These are phyloP conservation scores for Pseudogymnoascus sp. DNA, from an alignment of 2,329 filamentous ascomycete species.

Conservation along the genomic window DNA sequence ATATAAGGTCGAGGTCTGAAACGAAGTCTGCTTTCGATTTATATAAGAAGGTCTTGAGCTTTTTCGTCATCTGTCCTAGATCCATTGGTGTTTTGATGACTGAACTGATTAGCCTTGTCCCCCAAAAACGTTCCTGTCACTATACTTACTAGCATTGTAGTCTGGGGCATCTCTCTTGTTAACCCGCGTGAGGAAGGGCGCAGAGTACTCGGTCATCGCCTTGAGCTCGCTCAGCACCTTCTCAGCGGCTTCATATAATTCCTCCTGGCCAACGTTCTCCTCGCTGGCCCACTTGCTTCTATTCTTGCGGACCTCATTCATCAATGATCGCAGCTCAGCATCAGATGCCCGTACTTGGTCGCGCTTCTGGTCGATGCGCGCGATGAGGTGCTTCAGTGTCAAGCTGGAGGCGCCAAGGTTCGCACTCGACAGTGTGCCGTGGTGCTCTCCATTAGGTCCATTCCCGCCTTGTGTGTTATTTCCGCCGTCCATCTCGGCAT, in stretches of 20 bases:
- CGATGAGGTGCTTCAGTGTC: slow-evolving; percentile 93
- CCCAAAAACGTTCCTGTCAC: slow-evolving; percentile 8
- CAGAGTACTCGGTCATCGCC: slow-evolving; percentile 93
- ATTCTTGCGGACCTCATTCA: slow-evolving; percentile 97
- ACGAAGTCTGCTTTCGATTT: slow-evolving; percentile 94
- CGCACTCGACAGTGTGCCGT: slow-evolving; percentile 84
- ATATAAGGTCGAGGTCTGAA: slow-evolving; percentile 85
- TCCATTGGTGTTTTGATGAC: slow-evolving; percentile 98
- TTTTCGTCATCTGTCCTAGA: slow-evolving; percentile 95
- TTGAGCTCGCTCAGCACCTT: slow-evolving; percentile 97
- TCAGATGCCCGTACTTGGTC: slow-evolving; percentile 86
- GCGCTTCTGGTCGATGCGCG: slow-evolving; percentile 87
- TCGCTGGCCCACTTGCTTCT: slow-evolving; percentile 98
- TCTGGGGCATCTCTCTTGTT: slow-evolving; percentile 97
- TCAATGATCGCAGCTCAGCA: slow-evolving; percentile 80
- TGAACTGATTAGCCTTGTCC: slow-evolving; percentile 28
- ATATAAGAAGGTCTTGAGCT: slow-evolving; percentile 71
- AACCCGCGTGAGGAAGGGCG: slow-evolving; percentile 87
- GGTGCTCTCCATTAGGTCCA: slow-evolving; percentile 51
- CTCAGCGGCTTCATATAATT: slow-evolving; percentile 92
- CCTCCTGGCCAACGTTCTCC: slow-evolving; percentile 94
- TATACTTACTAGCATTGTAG: slow-evolving; percentile 73
- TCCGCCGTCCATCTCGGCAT: slow-evolving; percentile 81
- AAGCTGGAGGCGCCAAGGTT: slow-evolving; percentile 94
- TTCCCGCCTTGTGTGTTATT: slow-evolving; percentile 45